Conservation (phyloP, 129 eudicot species). For the Centaurea solstitialis region DNA sequence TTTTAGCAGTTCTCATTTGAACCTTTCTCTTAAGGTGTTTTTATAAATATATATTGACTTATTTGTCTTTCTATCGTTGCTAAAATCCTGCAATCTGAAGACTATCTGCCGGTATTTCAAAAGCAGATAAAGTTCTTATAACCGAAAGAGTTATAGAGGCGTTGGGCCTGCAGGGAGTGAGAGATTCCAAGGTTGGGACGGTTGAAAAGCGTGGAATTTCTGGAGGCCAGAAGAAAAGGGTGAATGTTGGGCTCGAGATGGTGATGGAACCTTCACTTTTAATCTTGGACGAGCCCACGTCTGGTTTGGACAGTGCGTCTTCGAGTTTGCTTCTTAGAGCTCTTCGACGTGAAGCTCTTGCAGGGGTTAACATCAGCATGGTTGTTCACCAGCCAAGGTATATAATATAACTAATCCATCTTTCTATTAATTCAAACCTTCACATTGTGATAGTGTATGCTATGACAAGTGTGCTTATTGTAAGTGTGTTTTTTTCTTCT, state of each 20-base stretch:
- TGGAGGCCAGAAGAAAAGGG: conserved; percentile 42
- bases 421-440: not conserved
- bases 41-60: not conserved
- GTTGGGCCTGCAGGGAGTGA: conserved; percentile 78
- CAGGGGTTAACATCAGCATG: conserved; percentile 49
- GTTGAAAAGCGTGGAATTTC: conserved; percentile 47
- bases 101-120: conserved; percentile 73
- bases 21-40: too few relatives aligned
- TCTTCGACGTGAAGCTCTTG: conserved; percentile 42
- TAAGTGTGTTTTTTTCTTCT: conserved; percentile 4
- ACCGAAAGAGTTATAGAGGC: conserved; percentile 91
- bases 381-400: conserved; percentile 48
- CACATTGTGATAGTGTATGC: too few relatives aligned
- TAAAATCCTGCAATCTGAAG: conserved; percentile 43
- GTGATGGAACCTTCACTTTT: conserved; percentile 44
- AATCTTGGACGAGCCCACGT: conserved; percentile 43
- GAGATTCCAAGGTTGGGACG: conserved; percentile 57
- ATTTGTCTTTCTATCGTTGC: conserved; percentile 28
- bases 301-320: conserved; percentile 60
- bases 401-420: not conserved
- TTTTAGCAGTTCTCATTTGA: too few relatives aligned
- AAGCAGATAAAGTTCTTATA: conserved; percentile 89
- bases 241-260: conserved; percentile 43
- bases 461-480: not conserved
- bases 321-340: conserved; percentile 66